phyloP scores from a whole-genome alignment of 2,329 filamentous ascomycete genomes.

The Thermomyces lanuginosus region DNA sequence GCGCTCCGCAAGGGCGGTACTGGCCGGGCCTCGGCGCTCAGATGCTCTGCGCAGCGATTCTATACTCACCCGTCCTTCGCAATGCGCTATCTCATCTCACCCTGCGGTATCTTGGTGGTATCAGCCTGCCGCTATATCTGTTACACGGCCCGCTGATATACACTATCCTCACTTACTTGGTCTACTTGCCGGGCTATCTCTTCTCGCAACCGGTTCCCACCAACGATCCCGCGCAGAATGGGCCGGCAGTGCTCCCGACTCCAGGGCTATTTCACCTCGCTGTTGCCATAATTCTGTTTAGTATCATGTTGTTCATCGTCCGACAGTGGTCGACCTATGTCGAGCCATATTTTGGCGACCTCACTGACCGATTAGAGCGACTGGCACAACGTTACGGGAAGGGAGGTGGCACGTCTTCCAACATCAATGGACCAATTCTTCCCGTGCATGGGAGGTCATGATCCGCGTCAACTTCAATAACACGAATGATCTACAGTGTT shows the following conservation, averaged over 20 bases:
- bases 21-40: slow-evolving; percentile 36
- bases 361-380: slow-evolving; percentile 12
- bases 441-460: too few relatives aligned
- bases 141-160: slow-evolving; percentile 46
- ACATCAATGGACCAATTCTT: too few relatives aligned
- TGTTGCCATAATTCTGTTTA: slow-evolving; percentile 32
- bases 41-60: slow-evolving; percentile 35
- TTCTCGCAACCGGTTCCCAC: slow-evolving; percentile 5
- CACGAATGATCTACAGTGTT: too few relatives aligned
- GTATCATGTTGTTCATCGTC: slow-evolving; percentile 31
- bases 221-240: slow-evolving; percentile 16
- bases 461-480: too few relatives aligned
- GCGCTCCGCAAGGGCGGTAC: slow-evolving; percentile 34
- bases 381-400: slow-evolving; percentile 11
- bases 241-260: slow-evolving; percentile 16
- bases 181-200: slow-evolving; percentile 31
- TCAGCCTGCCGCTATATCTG: slow-evolving; percentile 49
- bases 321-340: slow-evolving; percentile 39
- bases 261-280: slow-evolving; percentile 23
- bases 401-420: too few relatives aligned
- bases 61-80: slow-evolving; percentile 37
- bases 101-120: slow-evolving; percentile 46
- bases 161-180: slow-evolving; percentile 43
- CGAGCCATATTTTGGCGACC: slow-evolving; percentile 33
- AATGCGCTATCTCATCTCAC: slow-evolving; percentile 37